These are phyloP conservation scores for Fusarium annulatum DNA, from an alignment of 2,329 filamentous ascomycete genomes.

Conservation along the genomic window DNA sequence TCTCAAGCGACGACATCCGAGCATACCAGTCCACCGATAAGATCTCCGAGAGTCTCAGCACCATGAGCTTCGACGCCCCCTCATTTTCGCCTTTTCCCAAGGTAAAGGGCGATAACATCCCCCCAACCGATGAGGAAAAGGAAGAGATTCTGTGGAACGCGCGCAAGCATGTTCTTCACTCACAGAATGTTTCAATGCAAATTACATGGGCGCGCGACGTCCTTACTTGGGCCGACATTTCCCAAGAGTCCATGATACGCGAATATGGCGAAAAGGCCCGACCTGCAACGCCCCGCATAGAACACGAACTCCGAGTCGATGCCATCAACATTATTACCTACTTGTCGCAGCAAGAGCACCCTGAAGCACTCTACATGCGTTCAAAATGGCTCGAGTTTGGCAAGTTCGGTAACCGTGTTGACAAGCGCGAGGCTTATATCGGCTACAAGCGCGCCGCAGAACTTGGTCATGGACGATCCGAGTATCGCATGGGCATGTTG, in stretches of 20 bases:
- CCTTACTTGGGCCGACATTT: conserved; percentile 86
- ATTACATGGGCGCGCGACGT: conserved; percentile 96
- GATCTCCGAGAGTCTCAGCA: conserved; percentile 52
- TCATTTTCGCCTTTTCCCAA: conserved; percentile 94
- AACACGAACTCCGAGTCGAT: conserved; percentile 88
- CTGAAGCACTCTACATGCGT: conserved; percentile 91
- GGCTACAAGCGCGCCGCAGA: conserved; percentile 89
- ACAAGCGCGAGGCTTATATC: conserved; percentile 93
- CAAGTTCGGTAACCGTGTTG: conserved; percentile 88
- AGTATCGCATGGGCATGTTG: conserved; percentile 98
- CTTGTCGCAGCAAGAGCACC: conserved; percentile 89
- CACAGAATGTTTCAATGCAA: conserved; percentile 95
- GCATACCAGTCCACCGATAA: conserved; percentile 54
- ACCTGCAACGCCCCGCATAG: conserved; percentile 83
- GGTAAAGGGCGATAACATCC: conserved; percentile 86
- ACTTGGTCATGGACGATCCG: conserved; percentile 85
- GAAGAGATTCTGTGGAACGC: conserved; percentile 90
- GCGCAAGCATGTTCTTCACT: conserved; percentile 84
- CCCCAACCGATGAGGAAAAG: conserved; percentile 92
- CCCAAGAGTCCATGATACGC: conserved; percentile 79
- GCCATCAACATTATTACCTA: conserved; percentile 93
- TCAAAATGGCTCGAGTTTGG: conserved; percentile 99
- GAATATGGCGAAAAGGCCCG: conserved; percentile 66
- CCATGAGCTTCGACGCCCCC: conserved; percentile 68
- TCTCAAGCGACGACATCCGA: conserved; percentile 52